A percentile compares a stretch with the other conserved stretches of the same genome.
These are phyloP conservation scores for Pseudogymnoascus sp. DNA, from an alignment of 2,329 filamentous ascomycete species.

Conservation along the genomic window DNA sequence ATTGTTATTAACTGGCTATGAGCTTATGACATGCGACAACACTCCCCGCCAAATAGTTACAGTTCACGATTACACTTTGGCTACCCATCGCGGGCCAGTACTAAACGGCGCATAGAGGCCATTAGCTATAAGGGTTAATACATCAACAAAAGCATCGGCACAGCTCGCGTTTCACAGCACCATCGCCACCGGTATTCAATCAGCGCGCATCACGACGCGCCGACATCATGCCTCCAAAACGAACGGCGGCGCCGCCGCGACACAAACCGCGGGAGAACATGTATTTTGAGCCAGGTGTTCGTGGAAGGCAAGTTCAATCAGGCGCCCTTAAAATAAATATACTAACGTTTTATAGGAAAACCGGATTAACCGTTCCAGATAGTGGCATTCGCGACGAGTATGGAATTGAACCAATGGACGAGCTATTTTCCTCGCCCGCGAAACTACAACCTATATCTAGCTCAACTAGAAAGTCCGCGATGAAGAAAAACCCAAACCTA, in stretches of 20 bases:
- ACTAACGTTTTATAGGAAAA: constrained; percentile 56
- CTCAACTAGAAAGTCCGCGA: neutral
- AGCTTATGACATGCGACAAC: constrained; percentile 1
- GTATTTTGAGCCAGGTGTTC: constrained; percentile 41
- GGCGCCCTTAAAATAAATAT: constrained; percentile 3
- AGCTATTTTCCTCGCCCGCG: constrained; percentile 80
- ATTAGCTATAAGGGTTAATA: neutral
- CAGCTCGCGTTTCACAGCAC: neutral
- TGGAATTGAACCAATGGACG: constrained; percentile 81
- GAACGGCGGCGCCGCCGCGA: constrained; percentile 15
- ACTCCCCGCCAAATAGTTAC: constrained; percentile 3
- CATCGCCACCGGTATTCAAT: neutral
- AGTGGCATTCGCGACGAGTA: constrained; percentile 77
- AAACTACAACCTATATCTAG: constrained; percentile 39
- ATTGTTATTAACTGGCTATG: neutral
- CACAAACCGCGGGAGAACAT: constrained; percentile 33
- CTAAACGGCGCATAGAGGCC: neutral
- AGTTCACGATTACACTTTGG: neutral
- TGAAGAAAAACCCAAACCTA: constrained; percentile 24
- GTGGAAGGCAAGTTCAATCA: constrained; percentile 36
- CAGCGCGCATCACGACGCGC: constrained; percentile 2
- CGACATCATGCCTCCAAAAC: constrained; percentile 2
- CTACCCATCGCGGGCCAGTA: neutral
- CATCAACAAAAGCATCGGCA: neutral
- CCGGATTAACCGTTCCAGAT: constrained; percentile 73